These are phyloP conservation scores for Ustilago trichophora DNA, from an alignment of 1,284 basidiomycete genomes.

Conservation along the genomic window DNA sequence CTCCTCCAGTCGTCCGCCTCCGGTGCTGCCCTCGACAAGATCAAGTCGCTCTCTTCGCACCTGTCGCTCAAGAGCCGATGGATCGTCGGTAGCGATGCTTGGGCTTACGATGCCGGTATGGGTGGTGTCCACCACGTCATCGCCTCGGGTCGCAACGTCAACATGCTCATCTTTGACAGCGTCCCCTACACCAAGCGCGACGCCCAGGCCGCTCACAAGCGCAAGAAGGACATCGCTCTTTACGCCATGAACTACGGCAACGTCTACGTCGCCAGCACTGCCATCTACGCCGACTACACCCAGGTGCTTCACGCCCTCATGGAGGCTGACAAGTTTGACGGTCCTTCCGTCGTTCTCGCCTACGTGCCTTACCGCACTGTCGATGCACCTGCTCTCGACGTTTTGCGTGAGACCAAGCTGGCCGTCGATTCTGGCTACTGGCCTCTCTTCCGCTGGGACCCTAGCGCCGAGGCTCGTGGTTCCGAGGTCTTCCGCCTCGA, in stretches of 20 bases:
- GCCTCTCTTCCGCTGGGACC: conserved; percentile 99
- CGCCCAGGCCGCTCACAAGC: conserved; percentile 60
- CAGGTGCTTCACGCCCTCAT: conserved; percentile 91
- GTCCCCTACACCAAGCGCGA: conserved; percentile 81
- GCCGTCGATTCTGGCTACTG: conserved; percentile 96
- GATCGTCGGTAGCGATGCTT: conserved; percentile 97
- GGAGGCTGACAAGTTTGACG: conserved; percentile 89
- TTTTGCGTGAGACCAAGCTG: conserved; percentile 95
- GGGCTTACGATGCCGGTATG: conserved; percentile 96
- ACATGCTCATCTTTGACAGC: conserved; percentile 94
- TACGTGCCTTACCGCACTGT: conserved; percentile 87
- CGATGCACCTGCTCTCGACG: conserved; percentile 78
- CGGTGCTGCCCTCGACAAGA: conserved; percentile 38
- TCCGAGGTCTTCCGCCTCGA: conserved; percentile 89
- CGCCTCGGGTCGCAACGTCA: conserved; percentile 87
- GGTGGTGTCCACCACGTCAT: conserved; percentile 95
- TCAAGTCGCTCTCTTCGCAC: conserved; percentile 52
- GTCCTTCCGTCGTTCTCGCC: conserved; percentile 90
- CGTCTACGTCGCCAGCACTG: conserved; percentile 93
- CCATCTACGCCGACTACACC: conserved; percentile 93
- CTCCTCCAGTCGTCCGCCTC: conserved; percentile 74
- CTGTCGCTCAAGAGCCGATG: conserved; percentile 71
- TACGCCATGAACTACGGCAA: conserved; percentile 99
- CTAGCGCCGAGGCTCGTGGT: conserved; percentile 76
- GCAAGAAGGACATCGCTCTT: conserved; percentile 66